Evolutionary conservation across 2,329 filamentous ascomycete species (phyloP).

Genomic region (Paecilomyces niveus): DNA sequence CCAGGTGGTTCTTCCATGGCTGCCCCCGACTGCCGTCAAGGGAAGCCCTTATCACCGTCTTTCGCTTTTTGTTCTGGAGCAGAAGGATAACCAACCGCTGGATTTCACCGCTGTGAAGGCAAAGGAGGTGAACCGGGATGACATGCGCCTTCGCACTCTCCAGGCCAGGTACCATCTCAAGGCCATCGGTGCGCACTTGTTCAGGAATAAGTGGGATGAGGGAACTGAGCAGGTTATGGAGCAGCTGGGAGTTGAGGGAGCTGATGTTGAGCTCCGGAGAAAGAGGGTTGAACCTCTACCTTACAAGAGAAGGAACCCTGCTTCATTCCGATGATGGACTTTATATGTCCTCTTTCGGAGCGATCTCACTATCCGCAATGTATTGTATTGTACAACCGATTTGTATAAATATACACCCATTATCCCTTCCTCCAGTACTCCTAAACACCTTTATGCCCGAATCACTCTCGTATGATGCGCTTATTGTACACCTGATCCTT

Average conservation of each 20-base stretch:
- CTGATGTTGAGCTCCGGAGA: conserved; percentile 76
- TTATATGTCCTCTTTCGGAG: conserved; percentile 2
- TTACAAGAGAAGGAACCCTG: conserved; percentile 53
- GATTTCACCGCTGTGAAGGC: conserved; percentile 53
- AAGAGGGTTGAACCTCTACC: conserved; percentile 64
- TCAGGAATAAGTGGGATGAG: conserved; percentile 86
- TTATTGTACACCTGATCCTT: background rate
- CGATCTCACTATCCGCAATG: conserved; percentile 11
- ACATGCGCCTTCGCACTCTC: conserved; percentile 70
- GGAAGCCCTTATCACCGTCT: conserved; percentile 87
- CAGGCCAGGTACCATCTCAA: conserved; percentile 60
- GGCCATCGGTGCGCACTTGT: conserved; percentile 77
- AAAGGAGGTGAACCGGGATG: conserved; percentile 48
- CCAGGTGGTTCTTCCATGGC: conserved; percentile 71
- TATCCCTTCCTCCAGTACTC: conserved; percentile 5
- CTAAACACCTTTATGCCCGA: background rate
- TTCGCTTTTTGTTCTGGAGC: conserved; percentile 75
- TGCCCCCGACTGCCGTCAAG: conserved; percentile 80
- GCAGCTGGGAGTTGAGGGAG: conserved; percentile 64
- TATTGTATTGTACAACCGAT: conserved; percentile 35
- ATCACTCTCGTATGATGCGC: background rate
- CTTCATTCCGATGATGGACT: conserved; percentile 33
- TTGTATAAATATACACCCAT: conserved; percentile 35
- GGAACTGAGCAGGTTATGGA: conserved; percentile 82
- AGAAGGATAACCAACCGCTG: conserved; percentile 55